Percentiles rank a stretch among this genome's conserved stretches.
phyloP scores from a whole-genome alignment of 2,329 filamentous ascomycete species.

The Clonostachys sp. region DNA sequence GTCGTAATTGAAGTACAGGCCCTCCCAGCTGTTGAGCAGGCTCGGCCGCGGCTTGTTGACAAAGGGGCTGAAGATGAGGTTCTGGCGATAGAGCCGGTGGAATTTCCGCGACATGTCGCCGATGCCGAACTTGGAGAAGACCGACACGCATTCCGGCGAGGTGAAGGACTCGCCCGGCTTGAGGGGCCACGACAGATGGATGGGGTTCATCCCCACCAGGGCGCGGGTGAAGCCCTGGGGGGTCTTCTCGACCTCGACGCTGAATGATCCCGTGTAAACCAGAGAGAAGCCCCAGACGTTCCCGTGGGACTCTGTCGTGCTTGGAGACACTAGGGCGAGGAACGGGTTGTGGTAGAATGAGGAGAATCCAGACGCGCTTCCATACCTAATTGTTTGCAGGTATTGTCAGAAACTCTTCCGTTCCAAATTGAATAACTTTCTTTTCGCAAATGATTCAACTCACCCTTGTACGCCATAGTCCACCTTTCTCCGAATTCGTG shows the following conservation, averaged over 20 bases:
- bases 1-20: slow-evolving; percentile 54
- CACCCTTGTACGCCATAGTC: slow-evolving; percentile 52
- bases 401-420: not conserved
- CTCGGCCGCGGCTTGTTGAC: slow-evolving; percentile 46
- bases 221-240: slow-evolving; percentile 59
- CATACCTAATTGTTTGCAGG: slow-evolving; percentile 37
- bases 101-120: slow-evolving; percentile 59
- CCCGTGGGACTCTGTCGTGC: slow-evolving; percentile 55
- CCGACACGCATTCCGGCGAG: slow-evolving; percentile 58
- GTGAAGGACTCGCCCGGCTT: slow-evolving; percentile 50
- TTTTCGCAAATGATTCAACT: slow-evolving; percentile 6
- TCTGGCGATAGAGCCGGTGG: slow-evolving; percentile 56
- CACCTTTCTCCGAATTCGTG: slow-evolving; percentile 47
- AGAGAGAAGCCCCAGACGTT: slow-evolving; percentile 63
- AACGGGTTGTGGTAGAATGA: slow-evolving; percentile 64
- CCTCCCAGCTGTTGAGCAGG: slow-evolving; percentile 64
- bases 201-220: slow-evolving; percentile 54
- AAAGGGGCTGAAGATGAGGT: slow-evolving; percentile 54
- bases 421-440: not conserved
- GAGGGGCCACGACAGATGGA: slow-evolving; percentile 55
- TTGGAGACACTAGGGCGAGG: slow-evolving; percentile 48
- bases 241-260: slow-evolving; percentile 55
- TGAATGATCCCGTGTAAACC: slow-evolving; percentile 60
- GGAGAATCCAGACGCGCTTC: slow-evolving; percentile 56
- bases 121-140: slow-evolving; percentile 54